Evolutionary conservation across 1,284 basidiomycete species (phyloP).

Genomic region (Macrocystidia cucumis): DNA sequence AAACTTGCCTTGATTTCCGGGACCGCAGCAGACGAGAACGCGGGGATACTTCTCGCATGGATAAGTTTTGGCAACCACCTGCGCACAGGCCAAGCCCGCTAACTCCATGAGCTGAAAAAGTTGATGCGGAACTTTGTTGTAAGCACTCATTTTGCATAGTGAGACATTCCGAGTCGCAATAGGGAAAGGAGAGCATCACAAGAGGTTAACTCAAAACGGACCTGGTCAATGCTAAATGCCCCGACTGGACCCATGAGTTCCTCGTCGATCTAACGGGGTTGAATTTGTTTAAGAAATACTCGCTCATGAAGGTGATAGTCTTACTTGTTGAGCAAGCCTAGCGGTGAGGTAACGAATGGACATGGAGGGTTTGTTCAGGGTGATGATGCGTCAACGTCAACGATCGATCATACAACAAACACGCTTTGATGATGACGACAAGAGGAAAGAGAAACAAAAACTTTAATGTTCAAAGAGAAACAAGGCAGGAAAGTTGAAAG

Average conservation of each 20-base stretch:
- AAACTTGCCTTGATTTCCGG: constrained; percentile 79
- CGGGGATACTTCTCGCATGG: constrained; percentile 55
- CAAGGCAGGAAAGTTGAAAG: too few relatives aligned
- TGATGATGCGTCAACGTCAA: too few relatives aligned
- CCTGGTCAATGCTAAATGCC: constrained; percentile 90
- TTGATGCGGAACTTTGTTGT: too few relatives aligned
- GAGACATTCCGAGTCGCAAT: too few relatives aligned
- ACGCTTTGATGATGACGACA: too few relatives aligned
- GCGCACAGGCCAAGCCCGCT: constrained; percentile 94
- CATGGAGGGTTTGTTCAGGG: too few relatives aligned
- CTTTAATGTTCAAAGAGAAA: too few relatives aligned
- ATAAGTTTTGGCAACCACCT: constrained; percentile 77
- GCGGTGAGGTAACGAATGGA: constrained; percentile 71
- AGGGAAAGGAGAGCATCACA: too few relatives aligned
- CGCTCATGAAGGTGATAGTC: constrained; percentile 9
- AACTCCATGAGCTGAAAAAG: constrained; percentile 93
- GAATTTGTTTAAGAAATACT: constrained; percentile 3
- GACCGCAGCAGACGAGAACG: constrained; percentile 92
- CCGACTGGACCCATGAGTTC: constrained; percentile 83
- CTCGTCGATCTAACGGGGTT: constrained; percentile 68
- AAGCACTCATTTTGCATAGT: too few relatives aligned
- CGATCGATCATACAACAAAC: too few relatives aligned
- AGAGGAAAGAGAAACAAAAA: too few relatives aligned
- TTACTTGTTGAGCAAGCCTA: constrained; percentile 75
- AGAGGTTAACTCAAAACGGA: too few relatives aligned